Percentiles rank a stretch among this genome's conserved stretches.
phyloP scores from a whole-genome alignment of 805 yeast genomes.

The Cyberlindnera samutprakarnensis region DNA sequence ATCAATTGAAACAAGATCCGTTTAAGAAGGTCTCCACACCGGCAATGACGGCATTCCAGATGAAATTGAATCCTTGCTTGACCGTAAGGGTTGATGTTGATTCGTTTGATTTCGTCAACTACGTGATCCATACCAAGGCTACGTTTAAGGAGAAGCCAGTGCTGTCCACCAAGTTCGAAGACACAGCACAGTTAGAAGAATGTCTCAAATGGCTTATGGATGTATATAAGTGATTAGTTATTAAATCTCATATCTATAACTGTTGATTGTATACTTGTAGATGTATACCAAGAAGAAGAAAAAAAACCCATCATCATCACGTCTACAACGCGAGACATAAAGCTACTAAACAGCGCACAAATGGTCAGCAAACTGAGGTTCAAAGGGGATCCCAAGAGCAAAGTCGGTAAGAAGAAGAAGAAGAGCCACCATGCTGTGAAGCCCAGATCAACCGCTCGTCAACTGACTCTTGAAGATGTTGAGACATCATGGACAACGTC shows the following conservation, averaged over 20 bases:
- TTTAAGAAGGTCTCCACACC: constrained; percentile 14
- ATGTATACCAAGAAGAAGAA: background rate
- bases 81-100: constrained; percentile 11
- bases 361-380: background rate
- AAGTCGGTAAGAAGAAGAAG: background rate
- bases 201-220: constrained; percentile 48
- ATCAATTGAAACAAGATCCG: constrained; percentile 10
- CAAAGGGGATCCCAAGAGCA: background rate
- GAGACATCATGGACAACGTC: background rate
- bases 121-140: constrained; percentile 11
- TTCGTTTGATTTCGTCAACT: constrained; percentile 19
- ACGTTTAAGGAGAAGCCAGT: constrained; percentile 25
- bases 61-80: constrained; percentile 1
- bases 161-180: constrained; percentile 40
- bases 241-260: background rate
- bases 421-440: background rate
- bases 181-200: constrained; percentile 44
- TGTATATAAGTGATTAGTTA: constrained; percentile 1
- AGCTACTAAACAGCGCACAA: background rate
- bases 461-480: background rate
- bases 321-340: background rate
- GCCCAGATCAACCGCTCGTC: background rate
- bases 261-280: background rate
- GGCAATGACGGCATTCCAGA: constrained; percentile 25
- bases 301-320: background rate